Conservation (phyloP, 2,329 filamentous ascomycete genomes). For the Claviceps sp. region DNA sequence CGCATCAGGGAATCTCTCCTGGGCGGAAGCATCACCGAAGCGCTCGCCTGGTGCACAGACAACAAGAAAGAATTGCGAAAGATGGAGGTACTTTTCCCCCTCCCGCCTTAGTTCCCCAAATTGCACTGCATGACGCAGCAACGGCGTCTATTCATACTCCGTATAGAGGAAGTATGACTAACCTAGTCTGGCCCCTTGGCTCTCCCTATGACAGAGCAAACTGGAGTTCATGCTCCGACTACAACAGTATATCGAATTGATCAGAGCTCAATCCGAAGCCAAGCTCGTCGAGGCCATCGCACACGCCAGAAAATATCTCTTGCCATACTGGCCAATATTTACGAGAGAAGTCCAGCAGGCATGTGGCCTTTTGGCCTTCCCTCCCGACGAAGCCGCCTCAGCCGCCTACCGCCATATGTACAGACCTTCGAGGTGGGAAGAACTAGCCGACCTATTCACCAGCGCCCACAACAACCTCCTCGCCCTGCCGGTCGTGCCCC, state of each 20-base stretch:
- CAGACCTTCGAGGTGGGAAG: conserved; percentile 55
- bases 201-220: conserved; percentile 41
- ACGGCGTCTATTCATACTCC: conserved; percentile 4
- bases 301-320: conserved; percentile 73
- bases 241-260: conserved; percentile 90
- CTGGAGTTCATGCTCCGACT: conserved; percentile 87
- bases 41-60: conserved; percentile 80
- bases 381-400: conserved; percentile 33
- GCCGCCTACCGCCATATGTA: conserved; percentile 48
- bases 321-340: conserved; percentile 55
- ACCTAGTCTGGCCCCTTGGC: too few species aligned
- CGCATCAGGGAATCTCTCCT: conserved; percentile 62
- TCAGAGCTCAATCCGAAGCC: conserved; percentile 49
- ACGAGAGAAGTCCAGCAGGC: conserved; percentile 57
- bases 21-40: conserved; percentile 59
- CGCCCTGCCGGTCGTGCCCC: conserved; percentile 64
- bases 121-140: neutral
- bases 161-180: neutral
- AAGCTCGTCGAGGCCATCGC: conserved; percentile 64
- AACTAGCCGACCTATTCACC: conserved; percentile 69
- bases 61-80: conserved; percentile 89
- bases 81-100: conserved; percentile 46
- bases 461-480: conserved; percentile 78
- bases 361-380: conserved; percentile 68
- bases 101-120: neutral